These are phyloP conservation scores for Malus hybrid DNA, from an alignment of 331 rosid species.

Conservation along the genomic window DNA sequence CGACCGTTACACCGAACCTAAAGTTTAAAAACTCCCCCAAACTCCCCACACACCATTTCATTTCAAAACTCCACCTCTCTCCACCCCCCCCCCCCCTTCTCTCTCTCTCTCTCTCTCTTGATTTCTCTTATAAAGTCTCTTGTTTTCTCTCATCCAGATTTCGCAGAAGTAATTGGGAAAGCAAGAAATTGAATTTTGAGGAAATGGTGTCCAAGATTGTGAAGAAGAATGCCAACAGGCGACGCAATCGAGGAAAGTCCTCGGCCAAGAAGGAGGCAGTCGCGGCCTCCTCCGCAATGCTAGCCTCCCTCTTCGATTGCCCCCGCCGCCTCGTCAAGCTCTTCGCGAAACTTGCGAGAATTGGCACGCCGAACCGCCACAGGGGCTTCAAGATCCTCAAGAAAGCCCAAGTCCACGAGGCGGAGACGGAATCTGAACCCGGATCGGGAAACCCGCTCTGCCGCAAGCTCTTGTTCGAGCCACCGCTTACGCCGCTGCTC, in stretches of 20 bases:
- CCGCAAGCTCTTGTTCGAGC: slow-evolving; percentile 41
- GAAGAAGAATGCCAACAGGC: slow-evolving; percentile 35
- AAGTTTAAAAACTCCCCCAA: slow-evolving; percentile 21
- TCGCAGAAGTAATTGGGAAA: neutral
- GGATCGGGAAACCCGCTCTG: neutral
- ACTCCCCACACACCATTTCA: neutral
- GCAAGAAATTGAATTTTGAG: neutral
- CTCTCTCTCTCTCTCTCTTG: neutral
- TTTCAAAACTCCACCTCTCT: neutral
- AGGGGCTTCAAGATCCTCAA: slow-evolving; percentile 57
- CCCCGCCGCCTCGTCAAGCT: slow-evolving; percentile 74
- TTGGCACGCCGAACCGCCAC: slow-evolving; percentile 41
- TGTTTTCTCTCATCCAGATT: neutral
- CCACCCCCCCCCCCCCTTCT: no score
- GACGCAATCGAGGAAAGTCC: slow-evolving; percentile 47
- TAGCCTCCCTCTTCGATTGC: slow-evolving; percentile 43
- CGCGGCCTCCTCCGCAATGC: slow-evolving; percentile 38
- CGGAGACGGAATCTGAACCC: neutral
- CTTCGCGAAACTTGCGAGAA: slow-evolving; percentile 49
- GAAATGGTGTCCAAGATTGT: slow-evolving; percentile 64
- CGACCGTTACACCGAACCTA: slow-evolving; percentile 86
- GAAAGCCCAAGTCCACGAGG: slow-evolving; percentile 12
- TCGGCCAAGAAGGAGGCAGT: slow-evolving; percentile 39
- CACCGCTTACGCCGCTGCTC: slow-evolving; percentile 25
- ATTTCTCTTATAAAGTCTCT: neutral